Base-by-base conservation (phyloP, 345 rosid species). In the Salix viminalis region DNA sequence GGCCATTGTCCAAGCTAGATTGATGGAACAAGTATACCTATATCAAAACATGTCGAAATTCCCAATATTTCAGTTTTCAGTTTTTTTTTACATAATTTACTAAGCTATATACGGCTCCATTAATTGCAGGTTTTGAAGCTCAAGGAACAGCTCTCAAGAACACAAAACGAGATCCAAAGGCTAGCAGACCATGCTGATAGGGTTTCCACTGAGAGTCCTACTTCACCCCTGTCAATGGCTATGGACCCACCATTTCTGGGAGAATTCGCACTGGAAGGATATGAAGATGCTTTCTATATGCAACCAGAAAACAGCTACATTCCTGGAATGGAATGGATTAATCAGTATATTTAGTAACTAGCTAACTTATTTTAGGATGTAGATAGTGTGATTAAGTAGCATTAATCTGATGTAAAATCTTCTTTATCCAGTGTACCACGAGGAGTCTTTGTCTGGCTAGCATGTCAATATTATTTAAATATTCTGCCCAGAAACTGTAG, bases 251-350 rank as follows among this genome's bases (percentile, higher is more conserved):
- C 85, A 14, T 81, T 86, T 72, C 76, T 80, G 1, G 85, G 88
- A 71, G 88, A 84, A 56, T 82, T 87, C 73, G 89, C 82, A 14
- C 76, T 76, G 18, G 88, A 86, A 41, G 83, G 75, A 9, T 83
- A 84, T 26, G 89, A 79, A 5, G 87, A 89, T 58, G 80, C 82
- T 0, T 80, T 84, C 72, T 88, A 86, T 80, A 79, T 86, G 80
- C 73, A 83, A 12, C 88, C 81, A 10, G 88, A 86, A 37, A 81
- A 61, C 69, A 77, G 62, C 70, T 74, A 87, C 71, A 67, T 78
- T 70, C 83, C 81, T 34, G 88, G 81, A 72, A 72, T 85, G 85
- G 97, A 91, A 62, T 91, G 92, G 94, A 69, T 81, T 67, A 87
- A 84, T 75, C 80, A 69, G 54, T 80, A 46, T 32, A 19, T 73